Conservation (phyloP, 2,329 filamentous ascomycete species). For the Zelopaecilomyces penicillatus region DNA sequence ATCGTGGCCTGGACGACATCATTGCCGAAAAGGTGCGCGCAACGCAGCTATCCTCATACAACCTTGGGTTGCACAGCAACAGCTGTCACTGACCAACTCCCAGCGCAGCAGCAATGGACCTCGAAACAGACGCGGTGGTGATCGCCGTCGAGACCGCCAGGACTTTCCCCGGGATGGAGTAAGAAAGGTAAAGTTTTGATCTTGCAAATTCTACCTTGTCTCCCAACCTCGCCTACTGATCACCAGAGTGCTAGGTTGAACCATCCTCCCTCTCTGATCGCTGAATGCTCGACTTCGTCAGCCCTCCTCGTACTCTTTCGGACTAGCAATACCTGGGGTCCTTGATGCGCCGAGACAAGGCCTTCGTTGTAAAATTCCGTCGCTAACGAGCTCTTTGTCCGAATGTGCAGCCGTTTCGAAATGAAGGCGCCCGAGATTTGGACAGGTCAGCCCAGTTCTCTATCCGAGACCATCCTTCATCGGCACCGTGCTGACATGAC, state of each 20-base stretch:
- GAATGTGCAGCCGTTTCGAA: conserved; percentile 48
- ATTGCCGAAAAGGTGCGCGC: conserved; percentile 39
- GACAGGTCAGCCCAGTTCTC: conserved; percentile 49
- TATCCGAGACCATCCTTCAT: neutral
- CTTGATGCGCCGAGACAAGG: conserved; percentile 22
- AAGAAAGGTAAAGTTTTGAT: conserved; percentile 63
- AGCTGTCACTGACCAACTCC: conserved; percentile 6
- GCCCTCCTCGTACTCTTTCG: conserved; percentile 18
- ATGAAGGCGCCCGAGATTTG: conserved; percentile 53
- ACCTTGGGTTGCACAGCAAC: neutral
- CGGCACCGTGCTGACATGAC: neutral
- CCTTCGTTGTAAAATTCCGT: conserved; percentile 25
- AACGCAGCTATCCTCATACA: conserved; percentile 1
- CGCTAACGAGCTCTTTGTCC: conserved; percentile 24
- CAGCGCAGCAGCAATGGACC: conserved; percentile 25
- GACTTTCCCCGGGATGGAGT: conserved; percentile 71
- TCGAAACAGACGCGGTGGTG: conserved; percentile 24
- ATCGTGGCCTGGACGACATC: conserved; percentile 49
- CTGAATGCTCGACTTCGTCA: conserved; percentile 21
- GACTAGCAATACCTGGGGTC: conserved; percentile 21
- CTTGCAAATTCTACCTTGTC: no score
- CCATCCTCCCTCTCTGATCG: conserved; percentile 9
- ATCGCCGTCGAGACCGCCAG: conserved; percentile 22
- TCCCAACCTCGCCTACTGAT: no score
- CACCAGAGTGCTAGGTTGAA: conserved; percentile 22